These are phyloP conservation scores for Leptoxyphium fumago DNA, from an alignment of 2,329 filamentous ascomycete genomes.

Conservation along the genomic window DNA sequence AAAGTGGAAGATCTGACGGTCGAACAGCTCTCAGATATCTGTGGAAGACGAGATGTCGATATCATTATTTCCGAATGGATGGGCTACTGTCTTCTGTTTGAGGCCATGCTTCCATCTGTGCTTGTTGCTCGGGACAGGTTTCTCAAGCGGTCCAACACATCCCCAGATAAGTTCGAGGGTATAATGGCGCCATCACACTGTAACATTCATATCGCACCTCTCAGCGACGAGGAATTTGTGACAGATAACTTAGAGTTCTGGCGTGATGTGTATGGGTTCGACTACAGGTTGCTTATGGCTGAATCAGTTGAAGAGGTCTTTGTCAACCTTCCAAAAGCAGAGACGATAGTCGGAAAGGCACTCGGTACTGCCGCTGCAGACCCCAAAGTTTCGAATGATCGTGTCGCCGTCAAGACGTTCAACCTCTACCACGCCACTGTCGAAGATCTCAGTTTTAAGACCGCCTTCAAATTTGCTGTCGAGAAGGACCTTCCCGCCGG, in stretches of 20 bases:
- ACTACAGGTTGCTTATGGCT: conserved; percentile 22
- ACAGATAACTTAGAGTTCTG: conserved; percentile 71
- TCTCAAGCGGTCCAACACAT: conserved; percentile 34
- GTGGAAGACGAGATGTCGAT: conserved; percentile 62
- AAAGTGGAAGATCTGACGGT: conserved; percentile 76
- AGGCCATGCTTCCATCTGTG: conserved; percentile 91
- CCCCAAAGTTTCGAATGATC: conserved; percentile 28
- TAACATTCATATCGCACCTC: conserved; percentile 67
- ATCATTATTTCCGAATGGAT: conserved; percentile 98
- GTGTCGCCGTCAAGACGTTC: conserved; percentile 50
- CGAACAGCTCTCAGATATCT: conserved; percentile 61
- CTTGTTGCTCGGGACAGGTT: conserved; percentile 79
- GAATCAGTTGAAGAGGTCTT: not conserved
- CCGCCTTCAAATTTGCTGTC: conserved; percentile 49
- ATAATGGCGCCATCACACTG: conserved; percentile 78
- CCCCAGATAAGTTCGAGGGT: conserved; percentile 40
- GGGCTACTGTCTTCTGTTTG: conserved; percentile 86
- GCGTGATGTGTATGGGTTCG: conserved; percentile 86
- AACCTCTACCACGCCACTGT: conserved; percentile 59
- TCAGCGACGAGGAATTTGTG: conserved; percentile 63
- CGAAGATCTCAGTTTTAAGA: conserved; percentile 61
- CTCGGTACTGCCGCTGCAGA: conserved; percentile 21
- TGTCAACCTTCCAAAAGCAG: conserved; percentile 10
- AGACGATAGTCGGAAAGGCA: conserved; percentile 33
- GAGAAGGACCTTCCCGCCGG: conserved; percentile 43